Evolutionary conservation across 139 green algal genomes (phyloP).

Genomic region (Chlorella sorokiniana): DNA sequence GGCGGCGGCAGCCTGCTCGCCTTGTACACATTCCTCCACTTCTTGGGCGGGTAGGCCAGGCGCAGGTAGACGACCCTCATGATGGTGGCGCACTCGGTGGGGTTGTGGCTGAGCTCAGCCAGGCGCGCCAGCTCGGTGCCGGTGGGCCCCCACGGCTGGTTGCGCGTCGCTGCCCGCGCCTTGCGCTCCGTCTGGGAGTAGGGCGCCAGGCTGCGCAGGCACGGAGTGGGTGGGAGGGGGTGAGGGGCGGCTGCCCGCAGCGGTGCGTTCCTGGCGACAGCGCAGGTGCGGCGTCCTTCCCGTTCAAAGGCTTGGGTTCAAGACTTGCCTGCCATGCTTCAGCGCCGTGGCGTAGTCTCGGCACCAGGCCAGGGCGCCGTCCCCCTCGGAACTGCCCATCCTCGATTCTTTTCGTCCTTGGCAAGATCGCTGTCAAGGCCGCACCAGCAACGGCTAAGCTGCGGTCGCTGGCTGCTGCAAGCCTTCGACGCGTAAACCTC

Average conservation of each 20-base stretch:
- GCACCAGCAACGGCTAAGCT: no score
- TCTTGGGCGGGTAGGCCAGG: constrained; percentile 63
- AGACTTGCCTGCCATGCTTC: constrained; percentile 43
- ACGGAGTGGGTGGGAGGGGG: neutral
- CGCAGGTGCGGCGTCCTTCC: neutral
- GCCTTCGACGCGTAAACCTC: no score
- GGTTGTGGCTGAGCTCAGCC: constrained; percentile 58
- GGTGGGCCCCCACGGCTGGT: constrained; percentile 80
- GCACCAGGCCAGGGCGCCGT: constrained; percentile 53
- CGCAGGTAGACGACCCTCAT: constrained; percentile 74
- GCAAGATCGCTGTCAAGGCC: no score
- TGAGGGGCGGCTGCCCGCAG: no score
- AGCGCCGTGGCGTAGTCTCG: constrained; percentile 76
- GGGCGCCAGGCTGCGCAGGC: constrained; percentile 47
- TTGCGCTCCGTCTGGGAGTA: constrained; percentile 72
- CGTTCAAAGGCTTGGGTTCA: neutral
- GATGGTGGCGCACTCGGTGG: constrained; percentile 63
- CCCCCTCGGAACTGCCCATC: constrained; percentile 13
- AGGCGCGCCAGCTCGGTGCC: constrained; percentile 72
- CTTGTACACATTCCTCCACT: constrained; percentile 90
- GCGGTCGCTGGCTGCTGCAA: no score
- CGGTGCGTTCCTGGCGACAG: neutral
- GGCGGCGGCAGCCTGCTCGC: no score
- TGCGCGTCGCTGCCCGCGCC: constrained; percentile 70
- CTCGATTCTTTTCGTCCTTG: neutral